Conservation (phyloP, 331 rosid species). For the Rosa hybrid region DNA sequence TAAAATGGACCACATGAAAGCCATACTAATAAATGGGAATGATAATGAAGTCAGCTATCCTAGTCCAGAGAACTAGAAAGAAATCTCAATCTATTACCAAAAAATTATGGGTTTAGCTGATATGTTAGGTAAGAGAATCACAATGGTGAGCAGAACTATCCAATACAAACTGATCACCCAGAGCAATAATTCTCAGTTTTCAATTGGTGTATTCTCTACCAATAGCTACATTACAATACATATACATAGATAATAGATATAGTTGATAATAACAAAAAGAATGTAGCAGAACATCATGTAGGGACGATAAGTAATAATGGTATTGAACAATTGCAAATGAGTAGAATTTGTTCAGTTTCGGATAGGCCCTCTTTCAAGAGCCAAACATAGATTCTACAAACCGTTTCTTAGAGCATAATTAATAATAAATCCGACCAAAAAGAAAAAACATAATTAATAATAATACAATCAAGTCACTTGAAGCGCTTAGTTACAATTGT, state of each 20-base stretch:
- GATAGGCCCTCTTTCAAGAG: conserved; percentile 24
- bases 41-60: background rate
- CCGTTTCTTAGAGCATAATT: conserved; percentile 19
- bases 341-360: background rate
- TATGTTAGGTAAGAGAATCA: background rate
- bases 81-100: background rate
- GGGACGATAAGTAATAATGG: conserved; percentile 1
- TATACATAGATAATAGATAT: background rate
- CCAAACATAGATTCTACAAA: conserved; percentile 22
- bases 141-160: background rate
- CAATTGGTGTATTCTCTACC: background rate
- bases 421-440: background rate
- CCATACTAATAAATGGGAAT: background rate
- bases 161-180: background rate
- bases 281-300: conserved; percentile 1
- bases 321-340: conserved; percentile 16
- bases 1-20: background rate
- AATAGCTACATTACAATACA: background rate
- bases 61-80: background rate
- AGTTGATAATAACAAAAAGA: background rate
- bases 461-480: conserved; percentile 19
- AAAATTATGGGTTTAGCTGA: background rate
- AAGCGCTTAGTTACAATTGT: conserved; percentile 26
- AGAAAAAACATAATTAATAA: conserved; percentile 5
- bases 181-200: background rate